phyloP scores from a whole-genome alignment of 2,329 filamentous ascomycete genomes.

The Helminthosporium solani region DNA sequence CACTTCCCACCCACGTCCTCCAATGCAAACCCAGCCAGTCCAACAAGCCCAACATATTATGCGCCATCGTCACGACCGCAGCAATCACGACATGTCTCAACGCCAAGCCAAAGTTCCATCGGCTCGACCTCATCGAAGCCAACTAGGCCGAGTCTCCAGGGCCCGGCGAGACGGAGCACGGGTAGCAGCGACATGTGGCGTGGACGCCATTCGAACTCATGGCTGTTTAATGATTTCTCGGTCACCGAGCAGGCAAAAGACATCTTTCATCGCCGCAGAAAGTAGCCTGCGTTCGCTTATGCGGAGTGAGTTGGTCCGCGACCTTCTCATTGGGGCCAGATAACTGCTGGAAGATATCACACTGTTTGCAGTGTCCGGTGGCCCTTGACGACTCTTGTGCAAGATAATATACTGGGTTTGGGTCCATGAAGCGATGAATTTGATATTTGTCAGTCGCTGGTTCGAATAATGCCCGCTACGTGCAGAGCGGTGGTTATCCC shows the following conservation, averaged over 20 bases:
- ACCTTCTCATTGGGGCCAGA: conserved; percentile 9
- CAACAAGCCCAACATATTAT: conserved; percentile 14
- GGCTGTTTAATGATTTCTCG: conserved; percentile 42
- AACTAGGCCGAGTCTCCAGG: conserved; percentile 25
- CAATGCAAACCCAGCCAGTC: background rate
- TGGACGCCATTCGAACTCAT: conserved; percentile 42
- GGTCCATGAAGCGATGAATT: conserved; percentile 4
- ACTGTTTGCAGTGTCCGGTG: conserved; percentile 24
- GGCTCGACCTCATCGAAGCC: conserved; percentile 10
- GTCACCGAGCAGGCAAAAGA: conserved; percentile 40
- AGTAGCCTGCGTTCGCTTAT: conserved; percentile 12
- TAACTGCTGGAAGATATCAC: conserved; percentile 23
- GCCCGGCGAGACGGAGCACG: conserved; percentile 26
- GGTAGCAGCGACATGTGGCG: conserved; percentile 38
- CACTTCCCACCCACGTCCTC: conserved; percentile 17
- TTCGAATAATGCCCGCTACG: conserved; percentile 10
- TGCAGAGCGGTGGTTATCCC: conserved; percentile 8
- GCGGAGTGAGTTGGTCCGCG: conserved; percentile 15
- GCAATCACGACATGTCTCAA: conserved; percentile 22
- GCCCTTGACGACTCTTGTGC: conserved; percentile 4
- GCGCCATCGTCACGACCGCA: conserved; percentile 12
- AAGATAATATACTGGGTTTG: background rate
- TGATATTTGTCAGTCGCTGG: conserved; percentile 11
- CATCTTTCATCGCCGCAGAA: conserved; percentile 26
- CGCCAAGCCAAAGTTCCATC: conserved; percentile 21